Base-by-base conservation (phyloP, 1,284 basidiomycete species). In the Taiwanofungus camphoratus region DNA sequence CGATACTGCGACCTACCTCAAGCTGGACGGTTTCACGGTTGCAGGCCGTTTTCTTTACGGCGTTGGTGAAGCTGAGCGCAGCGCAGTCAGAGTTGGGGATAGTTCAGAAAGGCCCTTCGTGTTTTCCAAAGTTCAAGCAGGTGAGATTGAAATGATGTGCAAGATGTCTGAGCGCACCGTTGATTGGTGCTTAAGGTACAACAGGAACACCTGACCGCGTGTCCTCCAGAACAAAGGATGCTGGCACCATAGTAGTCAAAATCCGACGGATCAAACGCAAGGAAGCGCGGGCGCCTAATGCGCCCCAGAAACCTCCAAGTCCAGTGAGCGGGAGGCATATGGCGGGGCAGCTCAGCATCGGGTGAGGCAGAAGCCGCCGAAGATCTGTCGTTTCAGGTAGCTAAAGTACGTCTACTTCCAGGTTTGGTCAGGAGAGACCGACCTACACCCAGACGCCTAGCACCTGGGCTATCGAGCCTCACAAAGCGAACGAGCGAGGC, bases 1-100 rank as follows among this genome's bases (percentile, higher is more conserved):
- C 2, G 67, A 74, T 44, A 74, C 76, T 4, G 79, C 76, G 44
- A 63, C 70, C 1, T 83, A 71, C 52, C 76, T 85, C 12, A 65
- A 66, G 19, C 58, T 84, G 4, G 82, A 84, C 52, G 80, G 80
- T 0, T 66, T 71, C 42, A 57, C 67, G 5, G 75, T 77, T 4
- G 74, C 81, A 1, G 81, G 80, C 4, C 64, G 73, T 12, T 83
- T 82, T 52, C 58, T 82, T 4, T 68, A 63, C 34, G 80, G 81
- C 11, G 43, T 56, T n/a, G 80, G 79, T 0, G 60, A 66, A 34
- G 58, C 77, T 27, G 66, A 53, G 22, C 67, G 79, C 20, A 52
- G 62, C 39, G 74, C 73, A 3, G 61, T 76, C 9, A 65, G 77
- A 36, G 66, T 70, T 2, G 71, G 68, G 6, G 50, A 56, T n/a